Percentiles rank a stretch among this genome's conserved stretches.
Evolutionary conservation across 306 rosid species (phyloP).

Genomic region (Hippophae tibetana): DNA sequence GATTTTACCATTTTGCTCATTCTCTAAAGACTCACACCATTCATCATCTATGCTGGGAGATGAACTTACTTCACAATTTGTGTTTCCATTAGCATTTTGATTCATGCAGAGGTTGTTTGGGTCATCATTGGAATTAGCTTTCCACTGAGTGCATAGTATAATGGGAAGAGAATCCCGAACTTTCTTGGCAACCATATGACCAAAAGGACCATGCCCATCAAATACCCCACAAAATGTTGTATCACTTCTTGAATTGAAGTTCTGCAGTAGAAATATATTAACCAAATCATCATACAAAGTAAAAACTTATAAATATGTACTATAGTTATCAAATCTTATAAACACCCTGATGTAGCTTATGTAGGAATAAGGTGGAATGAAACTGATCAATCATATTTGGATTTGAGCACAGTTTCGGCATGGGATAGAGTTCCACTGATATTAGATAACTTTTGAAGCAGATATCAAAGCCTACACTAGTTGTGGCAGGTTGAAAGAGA

Average conservation of each 20-base stretch:
- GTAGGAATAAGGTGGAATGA: no score
- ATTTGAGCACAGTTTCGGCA: no score
- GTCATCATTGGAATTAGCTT: slow-evolving; percentile 21
- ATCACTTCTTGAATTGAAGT: slow-evolving; percentile 31
- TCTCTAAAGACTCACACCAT: slow-evolving; percentile 23
- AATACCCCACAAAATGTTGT: slow-evolving; percentile 47
- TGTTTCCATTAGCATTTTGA: slow-evolving; percentile 11
- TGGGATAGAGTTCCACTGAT: no score
- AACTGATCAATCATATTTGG: no score
- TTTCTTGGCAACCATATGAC: slow-evolving; percentile 45
- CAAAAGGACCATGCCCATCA: slow-evolving; percentile 54
- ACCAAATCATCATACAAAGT: slow-evolving; percentile 4
- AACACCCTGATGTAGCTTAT: no score
- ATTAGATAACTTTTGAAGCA: no score
- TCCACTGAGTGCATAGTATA: slow-evolving; percentile 35
- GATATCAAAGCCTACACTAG: no score
- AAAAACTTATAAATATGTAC: no score
- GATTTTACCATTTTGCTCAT: slow-evolving; percentile 19
- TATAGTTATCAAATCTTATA: no score
- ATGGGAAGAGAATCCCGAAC: slow-evolving; percentile 44
- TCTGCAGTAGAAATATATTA: slow-evolving; percentile 18
- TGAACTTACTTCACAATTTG: slow-evolving; percentile 20
- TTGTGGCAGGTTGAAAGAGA: no score
- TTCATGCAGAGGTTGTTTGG: slow-evolving; percentile 10
- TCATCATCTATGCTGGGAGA: slow-evolving; percentile 31